These are phyloP conservation scores for Metschnikowia amazonensis DNA, from an alignment of 805 yeast genomes.

Conservation along the genomic window DNA sequence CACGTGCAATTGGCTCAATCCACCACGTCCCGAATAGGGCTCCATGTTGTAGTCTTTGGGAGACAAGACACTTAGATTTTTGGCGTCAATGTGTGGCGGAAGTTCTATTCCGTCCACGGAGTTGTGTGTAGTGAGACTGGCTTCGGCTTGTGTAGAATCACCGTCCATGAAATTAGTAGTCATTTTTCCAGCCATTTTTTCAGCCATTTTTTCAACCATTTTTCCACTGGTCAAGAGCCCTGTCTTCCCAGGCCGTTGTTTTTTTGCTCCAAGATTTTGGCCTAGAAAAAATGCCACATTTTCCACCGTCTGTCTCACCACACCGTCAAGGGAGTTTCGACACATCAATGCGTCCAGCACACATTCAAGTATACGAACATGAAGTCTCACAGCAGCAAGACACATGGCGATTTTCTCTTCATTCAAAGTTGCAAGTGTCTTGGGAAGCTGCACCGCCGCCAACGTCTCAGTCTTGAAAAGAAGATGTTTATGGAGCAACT, in stretches of 20 bases:
- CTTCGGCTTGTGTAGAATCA: no score
- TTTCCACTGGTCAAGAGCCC: no score
- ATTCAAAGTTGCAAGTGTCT: constrained; percentile 26
- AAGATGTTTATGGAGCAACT: constrained; percentile 16
- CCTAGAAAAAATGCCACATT: background rate
- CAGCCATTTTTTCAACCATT: no score
- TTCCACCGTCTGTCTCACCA: background rate
- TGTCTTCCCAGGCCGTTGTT: background rate
- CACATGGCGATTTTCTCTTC: constrained; percentile 30
- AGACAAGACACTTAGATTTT: constrained; percentile 21
- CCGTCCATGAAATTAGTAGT: no score
- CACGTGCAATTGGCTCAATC: constrained; percentile 7
- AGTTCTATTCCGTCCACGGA: constrained; percentile 33
- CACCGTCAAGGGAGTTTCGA: background rate
- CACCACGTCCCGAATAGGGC: background rate
- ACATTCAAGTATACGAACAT: constrained; percentile 23
- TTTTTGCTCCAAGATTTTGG: background rate
- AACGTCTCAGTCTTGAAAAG: constrained; percentile 26
- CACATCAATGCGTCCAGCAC: constrained; percentile 5
- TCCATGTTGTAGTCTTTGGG: background rate
- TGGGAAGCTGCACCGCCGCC: constrained; percentile 23
- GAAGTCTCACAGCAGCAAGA: constrained; percentile 29
- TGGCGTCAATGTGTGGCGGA: constrained; percentile 37
- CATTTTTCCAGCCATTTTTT: no score
- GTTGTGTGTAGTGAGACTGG: constrained; percentile 16